Evolutionary conservation across 75 land plant species (phyloP).

Genomic region (Picea glauca): DNA sequence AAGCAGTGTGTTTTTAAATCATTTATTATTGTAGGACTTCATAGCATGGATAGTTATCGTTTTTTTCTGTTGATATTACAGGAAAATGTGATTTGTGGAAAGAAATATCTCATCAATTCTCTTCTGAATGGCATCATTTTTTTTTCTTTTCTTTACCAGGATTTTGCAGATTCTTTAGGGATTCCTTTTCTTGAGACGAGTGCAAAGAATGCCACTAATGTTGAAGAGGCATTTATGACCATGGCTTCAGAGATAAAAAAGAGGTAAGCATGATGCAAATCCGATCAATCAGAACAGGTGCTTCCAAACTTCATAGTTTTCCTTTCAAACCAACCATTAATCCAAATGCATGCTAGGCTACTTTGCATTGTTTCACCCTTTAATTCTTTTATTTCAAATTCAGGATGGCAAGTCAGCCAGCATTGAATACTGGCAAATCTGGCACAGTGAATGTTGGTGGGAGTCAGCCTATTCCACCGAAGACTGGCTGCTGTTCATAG

Average conservation of each 20-base stretch:
- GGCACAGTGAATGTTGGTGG: constrained; percentile 29
- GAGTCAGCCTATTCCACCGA: constrained; percentile 29
- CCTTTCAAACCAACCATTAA: neutral
- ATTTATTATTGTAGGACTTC: too few relatives aligned
- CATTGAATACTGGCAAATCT: constrained; percentile 37
- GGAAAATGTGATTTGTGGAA: too few relatives aligned
- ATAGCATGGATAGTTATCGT: too few relatives aligned
- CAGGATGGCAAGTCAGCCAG: constrained; percentile 53
- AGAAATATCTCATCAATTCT: too few relatives aligned
- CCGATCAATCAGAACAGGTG: neutral
- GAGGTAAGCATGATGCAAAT: constrained; percentile 3
- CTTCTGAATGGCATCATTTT: too few relatives aligned
- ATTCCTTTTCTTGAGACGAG: constrained; percentile 64
- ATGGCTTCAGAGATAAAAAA: constrained; percentile 46
- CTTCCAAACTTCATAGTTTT: neutral
- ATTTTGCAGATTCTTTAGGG: constrained; percentile 62
- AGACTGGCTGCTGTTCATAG: constrained; percentile 30
- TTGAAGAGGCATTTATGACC: constrained; percentile 64
- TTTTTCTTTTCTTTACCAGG: constrained; percentile 4
- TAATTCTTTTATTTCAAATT: neutral
- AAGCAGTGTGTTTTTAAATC: too few relatives aligned
- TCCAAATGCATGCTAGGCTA: neutral
- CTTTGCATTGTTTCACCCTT: neutral
- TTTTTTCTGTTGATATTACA: too few relatives aligned
- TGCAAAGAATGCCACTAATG: constrained; percentile 57